These are phyloP conservation scores for Solanum rostratum DNA, from an alignment of 257 asterid species.

Conservation along the genomic window DNA sequence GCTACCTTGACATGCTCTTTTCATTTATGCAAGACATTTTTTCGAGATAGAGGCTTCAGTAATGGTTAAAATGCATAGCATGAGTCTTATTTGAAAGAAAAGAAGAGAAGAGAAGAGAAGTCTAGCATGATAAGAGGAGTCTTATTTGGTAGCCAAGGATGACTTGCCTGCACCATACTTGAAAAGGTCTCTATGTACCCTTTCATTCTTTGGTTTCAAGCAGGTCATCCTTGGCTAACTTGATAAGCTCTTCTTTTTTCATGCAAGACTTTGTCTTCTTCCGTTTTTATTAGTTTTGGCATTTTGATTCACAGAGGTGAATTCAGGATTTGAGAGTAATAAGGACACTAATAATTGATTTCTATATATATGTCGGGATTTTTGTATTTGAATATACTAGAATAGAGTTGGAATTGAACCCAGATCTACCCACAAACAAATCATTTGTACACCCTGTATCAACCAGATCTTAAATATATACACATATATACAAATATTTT, in stretches of 20 bases:
- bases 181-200: not conserved
- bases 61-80: not conserved
- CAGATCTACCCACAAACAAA: too few species aligned
- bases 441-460: too few species aligned
- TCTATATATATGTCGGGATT: too few species aligned
- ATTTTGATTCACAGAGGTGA: not conserved
- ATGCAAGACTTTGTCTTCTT: not conserved
- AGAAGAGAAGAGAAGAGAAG: not conserved
- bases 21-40: not conserved
- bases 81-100: not conserved
- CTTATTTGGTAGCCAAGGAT: not conserved
- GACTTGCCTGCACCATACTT: not conserved
- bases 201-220: not conserved
- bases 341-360: too few species aligned
- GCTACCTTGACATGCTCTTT: slow-evolving; percentile 1
- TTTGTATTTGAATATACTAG: too few species aligned
- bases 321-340: too few species aligned
- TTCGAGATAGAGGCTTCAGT: not conserved
- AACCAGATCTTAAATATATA: too few species aligned
- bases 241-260: not conserved
- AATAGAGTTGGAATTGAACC: not conserved
- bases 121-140: not conserved
- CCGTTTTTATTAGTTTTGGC: not conserved
- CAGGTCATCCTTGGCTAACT: not conserved
- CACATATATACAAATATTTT: too few species aligned